Base-by-base conservation (phyloP, 768 basidiomycete species). In the Hypholoma sublateritium region DNA sequence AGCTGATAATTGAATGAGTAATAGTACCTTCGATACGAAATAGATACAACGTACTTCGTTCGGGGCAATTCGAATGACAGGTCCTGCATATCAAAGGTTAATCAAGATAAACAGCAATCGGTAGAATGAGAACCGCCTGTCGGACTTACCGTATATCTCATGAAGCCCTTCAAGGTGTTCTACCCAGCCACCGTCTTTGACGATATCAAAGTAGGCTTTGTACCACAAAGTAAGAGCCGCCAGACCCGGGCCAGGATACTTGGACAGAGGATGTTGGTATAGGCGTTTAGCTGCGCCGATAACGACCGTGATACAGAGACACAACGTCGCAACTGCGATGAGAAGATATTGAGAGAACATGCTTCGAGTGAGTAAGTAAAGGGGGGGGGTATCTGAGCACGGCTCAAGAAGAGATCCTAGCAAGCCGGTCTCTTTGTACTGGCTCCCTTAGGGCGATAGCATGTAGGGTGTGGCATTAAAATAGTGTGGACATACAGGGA, bases 151-250 rank as follows among this genome's bases (percentile, higher is more conserved):
- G 46, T 78, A 77, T 53, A 32, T 61, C 7, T 63, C 59, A 54
- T 79, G 78, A 13, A 78, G 66, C 11, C 59, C 45, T 11, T 72
- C 66, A 3, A 78, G 67, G 22, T 77, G 67, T 22, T 74, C 69
- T 5, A 70, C 53, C 72, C 74, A 72, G 16, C 69, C 70, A n/a
- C 74, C 74, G 52, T 74, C 73, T 59, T 67, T 67, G 45, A 74
- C 45, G 22, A 74, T 71, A 51, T 73, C 72, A 53, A 62, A 74
- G 53, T 70, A 74, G 1, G 70, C 71, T 50, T 64, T 65, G 49
- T 76, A 74, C 63, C 70, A 70, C 16, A 57, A 42, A 11, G 72
- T 72, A 21, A 68, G 44, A 21, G 73, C 73, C 14, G 73, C 74
- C 9, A 74, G 61, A 12, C 39, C 50, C 3, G 73, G 73, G 1